These are phyloP conservation scores for Lotmaria passim DNA, from an alignment of 208 protist species.

Conservation along the genomic window DNA sequence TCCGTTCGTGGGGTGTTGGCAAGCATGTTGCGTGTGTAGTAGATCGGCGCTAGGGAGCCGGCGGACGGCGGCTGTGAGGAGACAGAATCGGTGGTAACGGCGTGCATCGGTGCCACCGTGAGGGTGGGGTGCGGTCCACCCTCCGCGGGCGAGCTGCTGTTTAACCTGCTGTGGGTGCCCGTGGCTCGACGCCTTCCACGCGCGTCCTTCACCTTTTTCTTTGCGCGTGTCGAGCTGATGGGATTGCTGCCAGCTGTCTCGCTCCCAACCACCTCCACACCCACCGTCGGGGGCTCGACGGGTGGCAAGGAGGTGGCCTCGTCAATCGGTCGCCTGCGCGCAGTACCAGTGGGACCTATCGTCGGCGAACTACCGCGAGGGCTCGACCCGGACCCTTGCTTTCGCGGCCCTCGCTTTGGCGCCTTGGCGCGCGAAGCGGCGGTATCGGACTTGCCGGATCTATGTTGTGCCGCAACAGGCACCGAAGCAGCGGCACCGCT, in stretches of 20 bases:
- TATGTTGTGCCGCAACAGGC: neutral
- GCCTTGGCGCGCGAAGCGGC: neutral
- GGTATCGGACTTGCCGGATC: neutral
- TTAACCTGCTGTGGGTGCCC: neutral
- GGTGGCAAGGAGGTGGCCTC: neutral
- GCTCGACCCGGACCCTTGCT: neutral
- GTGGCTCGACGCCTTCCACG: neutral
- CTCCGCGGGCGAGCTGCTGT: neutral
- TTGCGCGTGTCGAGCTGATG: neutral
- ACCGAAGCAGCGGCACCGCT: neutral
- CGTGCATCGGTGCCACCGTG: constrained; percentile 4
- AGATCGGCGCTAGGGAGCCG: constrained; percentile 29
- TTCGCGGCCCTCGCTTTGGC: constrained; percentile 6
- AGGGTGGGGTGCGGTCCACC: neutral
- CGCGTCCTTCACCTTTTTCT: neutral
- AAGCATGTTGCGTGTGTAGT: constrained; percentile 37
- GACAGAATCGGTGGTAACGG: constrained; percentile 3
- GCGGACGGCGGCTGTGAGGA: constrained; percentile 9
- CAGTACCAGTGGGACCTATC: neutral
- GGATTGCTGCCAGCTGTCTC: neutral
- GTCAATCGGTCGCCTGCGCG: neutral
- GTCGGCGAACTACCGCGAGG: neutral
- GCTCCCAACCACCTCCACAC: neutral
- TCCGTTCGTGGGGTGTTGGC: constrained; percentile 36
- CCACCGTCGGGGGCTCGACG: constrained; percentile 3